phyloP scores from a whole-genome alignment of 176 grass and related monocot species.

The Luzula sylvatica region DNA sequence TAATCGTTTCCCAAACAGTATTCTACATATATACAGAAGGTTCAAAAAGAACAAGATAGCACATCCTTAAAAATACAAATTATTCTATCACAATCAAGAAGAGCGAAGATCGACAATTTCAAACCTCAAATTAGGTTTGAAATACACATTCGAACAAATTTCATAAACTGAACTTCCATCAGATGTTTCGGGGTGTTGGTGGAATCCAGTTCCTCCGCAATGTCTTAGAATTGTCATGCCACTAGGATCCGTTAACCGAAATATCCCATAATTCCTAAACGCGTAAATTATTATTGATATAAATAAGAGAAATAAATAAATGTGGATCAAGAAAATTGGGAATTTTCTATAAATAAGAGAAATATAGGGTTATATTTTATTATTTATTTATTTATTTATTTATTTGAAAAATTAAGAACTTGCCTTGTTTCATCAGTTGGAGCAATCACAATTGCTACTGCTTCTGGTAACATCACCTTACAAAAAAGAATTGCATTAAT shows the following conservation, averaged over 20 bases:
- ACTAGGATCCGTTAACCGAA: slow-evolving; percentile 70
- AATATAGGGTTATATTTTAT: background rate
- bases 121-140: slow-evolving; percentile 75
- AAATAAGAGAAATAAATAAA: no score
- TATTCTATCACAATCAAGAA: slow-evolving; percentile 18
- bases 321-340: slow-evolving; percentile 20
- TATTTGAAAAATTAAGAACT: slow-evolving; percentile 9
- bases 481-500: slow-evolving; percentile 11
- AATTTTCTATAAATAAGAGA: slow-evolving; percentile 16
- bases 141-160: slow-evolving; percentile 59
- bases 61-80: no score
- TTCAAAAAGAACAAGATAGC: background rate
- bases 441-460: slow-evolving; percentile 86
- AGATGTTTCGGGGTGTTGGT: slow-evolving; percentile 41
- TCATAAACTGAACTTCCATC: slow-evolving; percentile 52
- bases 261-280: slow-evolving; percentile 86
- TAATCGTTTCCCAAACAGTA: background rate
- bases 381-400: no score
- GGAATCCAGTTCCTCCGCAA: slow-evolving; percentile 71
- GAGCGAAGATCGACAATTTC: slow-evolving; percentile 89
- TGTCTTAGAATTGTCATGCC: slow-evolving; percentile 55
- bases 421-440: slow-evolving; percentile 82
- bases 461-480: slow-evolving; percentile 93
- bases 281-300: no score
- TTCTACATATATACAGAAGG: background rate